Evolutionary conservation across 257 asterid species (phyloP), one percentile per base, ranked within the genome.

Genomic region (Solanum corneliomulleri): DNA sequence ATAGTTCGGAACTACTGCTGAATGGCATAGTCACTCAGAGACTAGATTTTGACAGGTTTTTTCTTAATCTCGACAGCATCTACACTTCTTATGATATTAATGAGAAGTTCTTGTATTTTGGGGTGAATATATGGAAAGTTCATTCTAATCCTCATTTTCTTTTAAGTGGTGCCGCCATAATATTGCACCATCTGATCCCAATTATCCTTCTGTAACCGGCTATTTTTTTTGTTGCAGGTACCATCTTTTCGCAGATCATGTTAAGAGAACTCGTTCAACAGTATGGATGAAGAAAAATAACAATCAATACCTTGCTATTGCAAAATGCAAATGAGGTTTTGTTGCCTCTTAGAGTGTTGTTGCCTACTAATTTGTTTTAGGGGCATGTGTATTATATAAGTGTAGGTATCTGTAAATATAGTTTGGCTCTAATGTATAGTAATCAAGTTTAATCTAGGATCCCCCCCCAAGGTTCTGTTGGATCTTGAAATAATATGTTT

Each of bases 11-110:
- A 91, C 94, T 97, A 88, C 93, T 97, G 75, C 92, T 97, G 85
- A 96, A 97, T 86, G 99, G 99, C 64, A 97, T 97, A 64, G 99
- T 97, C 69, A 95, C 92, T 88, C 99, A 97, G 92, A 95, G 92
- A 94, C 94, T 96, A 87, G 99, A 97, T 44, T 92, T 90, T n/a
- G 96, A 91, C 89, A 96, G 99, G 99, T 96, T 18, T 94, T 87
- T 86, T 44, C 16, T 33, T 1, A 23, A 39, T 85, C 42, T 33
- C 69, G 78, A 21, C 31, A 70, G 69, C 44, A 6, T 81, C 11
- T 14, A 78, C 35, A 69, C 39, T 47, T 15, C 58, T 80, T 29
- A 29, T 27, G 69, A 81, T 81, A 49, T 42, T 81, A 20, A 49
- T 81, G 45, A 81, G 21, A 81, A 81, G 84, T 78, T 9, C 31